Percentiles rank a stretch among this genome's conserved stretches.
Conservation (phyloP, 352 stramenopile species). For the Globisporangium iwayamae region DNA sequence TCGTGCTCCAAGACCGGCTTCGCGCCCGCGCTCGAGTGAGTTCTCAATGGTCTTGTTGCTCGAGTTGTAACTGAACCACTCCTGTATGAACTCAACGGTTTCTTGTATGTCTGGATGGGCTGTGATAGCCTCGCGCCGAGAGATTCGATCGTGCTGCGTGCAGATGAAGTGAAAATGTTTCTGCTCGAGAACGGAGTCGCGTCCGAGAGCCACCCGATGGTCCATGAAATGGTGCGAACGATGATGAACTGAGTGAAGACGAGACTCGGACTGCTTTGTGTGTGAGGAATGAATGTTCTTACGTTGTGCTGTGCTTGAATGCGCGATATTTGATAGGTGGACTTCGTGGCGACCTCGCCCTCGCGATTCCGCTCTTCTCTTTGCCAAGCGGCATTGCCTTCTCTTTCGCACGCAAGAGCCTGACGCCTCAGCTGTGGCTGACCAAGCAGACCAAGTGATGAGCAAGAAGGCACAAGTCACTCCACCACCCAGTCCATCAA, state of each 20-base stretch:
- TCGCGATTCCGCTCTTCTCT: constrained; percentile 58
- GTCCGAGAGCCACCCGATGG: constrained; percentile 30
- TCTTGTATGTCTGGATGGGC: neutral
- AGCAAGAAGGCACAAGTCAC: neutral
- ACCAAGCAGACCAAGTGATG: too few relatives aligned
- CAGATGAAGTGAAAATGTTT: constrained; percentile 49
- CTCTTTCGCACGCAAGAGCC: constrained; percentile 11
- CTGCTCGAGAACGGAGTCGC: constrained; percentile 40
- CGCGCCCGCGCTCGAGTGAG: constrained; percentile 68
- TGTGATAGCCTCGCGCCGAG: constrained; percentile 42
- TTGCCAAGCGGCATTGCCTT: constrained; percentile 41
- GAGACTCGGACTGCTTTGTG: neutral
- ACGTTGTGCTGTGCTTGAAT: neutral
- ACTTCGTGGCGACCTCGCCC: constrained; percentile 61
- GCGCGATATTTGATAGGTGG: constrained; percentile 33
- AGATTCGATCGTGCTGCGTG: constrained; percentile 51
- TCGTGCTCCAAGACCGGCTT: constrained; percentile 61
- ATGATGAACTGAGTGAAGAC: neutral
- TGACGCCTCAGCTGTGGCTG: neutral
- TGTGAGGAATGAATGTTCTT: neutral
- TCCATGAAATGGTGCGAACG: constrained; percentile 52
- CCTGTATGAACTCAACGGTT: constrained; percentile 3
- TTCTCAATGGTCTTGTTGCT: neutral
- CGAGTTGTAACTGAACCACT: neutral
- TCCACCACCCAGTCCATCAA: neutral